phyloP scores from a whole-genome alignment of 2,329 filamentous ascomycete species.

The Shiraia sp. region DNA sequence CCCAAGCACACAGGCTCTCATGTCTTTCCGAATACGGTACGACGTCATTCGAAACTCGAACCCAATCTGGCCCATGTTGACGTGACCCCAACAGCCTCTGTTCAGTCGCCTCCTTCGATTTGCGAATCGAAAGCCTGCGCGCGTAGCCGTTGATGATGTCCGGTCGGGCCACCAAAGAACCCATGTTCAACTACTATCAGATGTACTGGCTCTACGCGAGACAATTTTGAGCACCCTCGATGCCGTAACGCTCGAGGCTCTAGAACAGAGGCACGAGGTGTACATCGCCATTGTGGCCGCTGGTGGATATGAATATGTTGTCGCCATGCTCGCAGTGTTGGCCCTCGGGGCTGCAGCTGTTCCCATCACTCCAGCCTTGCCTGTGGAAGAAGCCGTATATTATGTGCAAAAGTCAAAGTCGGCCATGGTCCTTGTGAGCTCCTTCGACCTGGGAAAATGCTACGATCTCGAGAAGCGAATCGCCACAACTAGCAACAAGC shows the following conservation, averaged over 20 bases:
- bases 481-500: conserved; percentile 27
- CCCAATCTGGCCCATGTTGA: neutral
- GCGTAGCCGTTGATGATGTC: conserved; percentile 47
- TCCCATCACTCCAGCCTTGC: conserved; percentile 49
- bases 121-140: conserved; percentile 40
- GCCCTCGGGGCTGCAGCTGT: conserved; percentile 54
- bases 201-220: conserved; percentile 50
- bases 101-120: conserved; percentile 49
- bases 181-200: conserved; percentile 50
- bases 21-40: conserved; percentile 39
- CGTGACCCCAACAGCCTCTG: conserved; percentile 33
- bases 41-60: neutral
- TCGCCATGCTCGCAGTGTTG: conserved; percentile 53
- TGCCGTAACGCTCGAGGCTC: conserved; percentile 25
- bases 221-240: conserved; percentile 38
- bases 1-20: conserved; percentile 31
- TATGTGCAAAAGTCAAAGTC: conserved; percentile 48
- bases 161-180: conserved; percentile 43
- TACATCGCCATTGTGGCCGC: conserved; percentile 53
- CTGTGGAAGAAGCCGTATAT: conserved; percentile 51
- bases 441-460: conserved; percentile 36
- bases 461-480: conserved; percentile 32
- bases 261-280: conserved; percentile 44
- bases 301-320: conserved; percentile 53
- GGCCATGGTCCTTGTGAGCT: conserved; percentile 45